Base-by-base conservation (phyloP, 768 basidiomycete species). In the Suillus paluster region DNA sequence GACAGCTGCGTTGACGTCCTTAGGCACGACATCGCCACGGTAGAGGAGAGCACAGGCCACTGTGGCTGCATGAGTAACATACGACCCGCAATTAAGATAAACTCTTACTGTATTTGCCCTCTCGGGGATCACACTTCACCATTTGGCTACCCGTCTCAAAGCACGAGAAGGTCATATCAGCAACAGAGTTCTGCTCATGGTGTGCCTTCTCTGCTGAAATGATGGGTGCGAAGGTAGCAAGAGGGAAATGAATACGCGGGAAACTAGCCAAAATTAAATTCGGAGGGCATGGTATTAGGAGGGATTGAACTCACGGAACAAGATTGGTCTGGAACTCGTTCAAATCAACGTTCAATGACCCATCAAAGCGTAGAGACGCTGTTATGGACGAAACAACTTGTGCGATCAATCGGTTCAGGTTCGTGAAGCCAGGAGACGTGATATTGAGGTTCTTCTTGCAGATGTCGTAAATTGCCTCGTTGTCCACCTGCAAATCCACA, bases 301-400 rank as follows among this genome's bases (percentile, higher is more conserved):
- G 14, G 48, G 11, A 9, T 33, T 48, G 11, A 25, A 85, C 93
- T 81, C 73, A 96, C 89, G 97, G 96, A 57, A 98, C 96, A 77
- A 98, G 80, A 81, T 99, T 99, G 61, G 96, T 98, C 82, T 98
- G 97, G 88, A 99, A 99, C 80, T 99, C 97, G 80, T 96, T 97
- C 75, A 99, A 76, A 70, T 87, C 86, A 63, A 87, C 86, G 68
- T 87, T 88, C 63, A 88, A 78, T 45, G 83, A 83, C 41, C 86
- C 86, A 67, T 86, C 86, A 69, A 86, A 87, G 58, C 86, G 83
- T 36, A 87, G 84, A 23, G 97, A 98, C 42, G 96, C 96, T 4
- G 97, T 98, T 79, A 99, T 88, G 38, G 95, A 96, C 1, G 97
- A 99, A 63, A 99, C 97, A 67, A 99, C 97, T 75, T 99, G 97